Conservation (phyloP, 768 basidiomycete genomes). For the Pleurotus cornucopiae region DNA sequence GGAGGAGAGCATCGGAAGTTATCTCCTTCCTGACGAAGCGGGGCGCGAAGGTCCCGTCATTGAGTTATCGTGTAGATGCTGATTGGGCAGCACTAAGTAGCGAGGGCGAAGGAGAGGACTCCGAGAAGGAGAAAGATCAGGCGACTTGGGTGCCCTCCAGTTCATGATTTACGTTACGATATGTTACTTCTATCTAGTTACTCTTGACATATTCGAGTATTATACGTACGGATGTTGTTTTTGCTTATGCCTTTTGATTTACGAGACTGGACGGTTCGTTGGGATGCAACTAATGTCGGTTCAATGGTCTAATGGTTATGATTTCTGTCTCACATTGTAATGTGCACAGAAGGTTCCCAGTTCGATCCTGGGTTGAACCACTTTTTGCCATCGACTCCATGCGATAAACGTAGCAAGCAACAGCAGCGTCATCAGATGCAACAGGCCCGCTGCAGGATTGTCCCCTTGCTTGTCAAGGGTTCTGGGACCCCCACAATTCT, state of each 20-base stretch:
- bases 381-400: constrained; percentile 15
- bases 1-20: constrained; percentile 69
- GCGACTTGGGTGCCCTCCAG: neutral
- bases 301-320: constrained; percentile 53
- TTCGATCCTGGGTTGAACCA: constrained; percentile 43
- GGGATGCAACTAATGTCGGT: constrained; percentile 18
- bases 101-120: constrained; percentile 45
- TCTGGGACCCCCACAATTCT: no score
- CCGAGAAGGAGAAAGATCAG: constrained; percentile 25
- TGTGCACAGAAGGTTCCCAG: constrained; percentile 31
- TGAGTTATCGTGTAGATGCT: constrained; percentile 43
- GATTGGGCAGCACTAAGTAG: constrained; percentile 74
- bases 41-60: constrained; percentile 68
- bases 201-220: neutral
- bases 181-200: neutral
- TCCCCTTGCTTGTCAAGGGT: no score
- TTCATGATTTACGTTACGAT: neutral
- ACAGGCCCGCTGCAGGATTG: no score
- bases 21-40: constrained; percentile 60
- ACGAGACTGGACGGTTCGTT: neutral
- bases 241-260: neutral
- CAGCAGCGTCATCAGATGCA: no score
- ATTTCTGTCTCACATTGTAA: constrained; percentile 31
- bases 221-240: neutral
- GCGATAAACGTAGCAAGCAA: no score